Evolutionary conservation across 345 rosid species (phyloP), one percentile per base, ranked within the genome.

Genomic region (Brassica incana): DNA sequence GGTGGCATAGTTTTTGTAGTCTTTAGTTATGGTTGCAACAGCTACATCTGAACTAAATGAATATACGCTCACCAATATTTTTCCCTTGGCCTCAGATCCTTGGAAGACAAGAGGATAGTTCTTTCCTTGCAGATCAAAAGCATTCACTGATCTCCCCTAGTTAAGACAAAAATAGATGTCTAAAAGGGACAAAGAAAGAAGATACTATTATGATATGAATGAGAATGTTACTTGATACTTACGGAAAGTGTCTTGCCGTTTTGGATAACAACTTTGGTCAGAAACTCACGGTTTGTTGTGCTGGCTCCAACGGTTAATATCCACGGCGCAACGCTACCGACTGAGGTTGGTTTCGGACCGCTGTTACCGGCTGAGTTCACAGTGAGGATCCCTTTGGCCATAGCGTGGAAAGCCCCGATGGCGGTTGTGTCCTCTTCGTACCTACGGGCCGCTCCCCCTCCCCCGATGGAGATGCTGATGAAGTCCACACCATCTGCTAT

Each of bases 341-440:
- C 23, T 11, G 76, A 0, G 0, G 0, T 6, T 0, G 23, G 0
- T 0, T 0, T 0, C 1, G 77, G 78, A 60, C 88, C 84, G 0
- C 0, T 0, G 33, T 88, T 88, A 18, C 88, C 88, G 1, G 85
- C 92, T 32, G 87, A 23, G 0, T 85, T 45, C 14, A 75, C 60
- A 8, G 89, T 85, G 5, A 90, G 71, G 15, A 90, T 81, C 7
- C 90, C 94, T 29, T 84, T 87, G 12, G 30, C 35, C 84, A 81
- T 81, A 4, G 92, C 90, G 35, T 88, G 92, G 67, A 87, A 90
- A 29, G 86, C 66, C 3, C 89, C 88, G 3, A 88, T 87, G 8
- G 88, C 80, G 0, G 81, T 65, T 0, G 76, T 0, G 63, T 88
- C 89, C 0, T 10, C 0, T 0, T 36, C 64, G 8, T 82, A 76